Evolutionary conservation across 2,329 filamentous ascomycete species (phyloP), one percentile per base, ranked within the genome.

Genomic region (Didymella keratinophila): DNA sequence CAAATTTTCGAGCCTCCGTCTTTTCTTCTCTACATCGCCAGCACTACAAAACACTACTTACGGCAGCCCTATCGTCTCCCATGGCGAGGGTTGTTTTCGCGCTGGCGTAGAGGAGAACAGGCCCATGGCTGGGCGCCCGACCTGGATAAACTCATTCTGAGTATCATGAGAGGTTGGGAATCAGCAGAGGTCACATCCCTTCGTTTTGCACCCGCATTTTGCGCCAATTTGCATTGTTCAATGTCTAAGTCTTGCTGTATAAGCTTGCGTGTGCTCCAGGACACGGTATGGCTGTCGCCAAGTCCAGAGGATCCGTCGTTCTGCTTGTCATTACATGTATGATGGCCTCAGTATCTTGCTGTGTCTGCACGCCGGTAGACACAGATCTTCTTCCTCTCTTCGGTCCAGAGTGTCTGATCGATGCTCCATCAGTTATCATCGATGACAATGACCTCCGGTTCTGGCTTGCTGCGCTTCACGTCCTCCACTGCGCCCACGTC

Each of bases 111-210:
- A 89, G 69, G 65, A 80, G 81, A 80, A 68, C 70, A 70, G 69
- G 84, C 86, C 86, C 86, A 84, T 88, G 82, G 86, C 87, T 89
- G 87, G 87, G 87, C 87, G 85, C 87, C 87, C 83, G 84, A 79
- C 79, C 83, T 87, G 84, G 86, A 87, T 83, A 80, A 60, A 72
- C 82, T 85, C 84, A 79, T 87, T 85, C 78, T 78, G 84, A 84
- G 81, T 78, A 81, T 83, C 78, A 78, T 83, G 86, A 89, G 79
- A 83, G 82, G 78, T 81, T 84, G 83, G 87, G 87, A 89, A 89
- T 89, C 87, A 89, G 87, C 85, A 83, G 86, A 82, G 87, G 87
- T 87, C 82, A 89, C 86, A 86, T 79, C 56, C 58, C 20, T 48
- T 46, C 32, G 46, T 20, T 18, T 48, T 49, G 37, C 36, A 44